Evolutionary conservation across 2,329 filamentous ascomycete species (phyloP).

Genomic region (Aulographum hederae): DNA sequence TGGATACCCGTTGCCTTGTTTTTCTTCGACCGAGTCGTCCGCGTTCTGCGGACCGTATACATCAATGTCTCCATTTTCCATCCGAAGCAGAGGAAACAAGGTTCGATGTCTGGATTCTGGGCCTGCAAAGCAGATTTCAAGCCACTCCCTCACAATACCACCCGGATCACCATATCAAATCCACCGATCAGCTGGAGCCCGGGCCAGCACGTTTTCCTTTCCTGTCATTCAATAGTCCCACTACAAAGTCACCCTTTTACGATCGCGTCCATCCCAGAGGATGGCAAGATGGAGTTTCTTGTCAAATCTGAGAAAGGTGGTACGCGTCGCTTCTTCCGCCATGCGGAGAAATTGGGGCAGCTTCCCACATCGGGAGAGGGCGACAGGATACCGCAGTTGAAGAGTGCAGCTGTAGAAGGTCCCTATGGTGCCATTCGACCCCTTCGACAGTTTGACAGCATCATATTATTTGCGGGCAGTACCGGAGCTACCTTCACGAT

Average conservation of each 20-base stretch:
- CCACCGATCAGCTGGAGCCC: constrained; percentile 39
- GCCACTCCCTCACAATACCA: constrained; percentile 34
- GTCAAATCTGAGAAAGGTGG: constrained; percentile 35
- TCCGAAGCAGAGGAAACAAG: constrained; percentile 12
- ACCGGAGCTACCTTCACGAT: constrained; percentile 41
- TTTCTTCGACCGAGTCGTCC: constrained; percentile 41
- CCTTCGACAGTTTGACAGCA: constrained; percentile 40
- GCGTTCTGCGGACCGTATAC: constrained; percentile 19
- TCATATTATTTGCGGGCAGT: constrained; percentile 39
- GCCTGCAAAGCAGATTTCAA: constrained; percentile 20
- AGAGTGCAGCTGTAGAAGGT: constrained; percentile 31
- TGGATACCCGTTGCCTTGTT: constrained; percentile 48
- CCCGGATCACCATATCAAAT: constrained; percentile 35
- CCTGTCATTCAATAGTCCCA: constrained; percentile 35
- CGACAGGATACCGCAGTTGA: constrained; percentile 7
- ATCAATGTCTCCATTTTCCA: constrained; percentile 22
- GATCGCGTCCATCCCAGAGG: constrained; percentile 36
- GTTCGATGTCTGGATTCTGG: constrained; percentile 14
- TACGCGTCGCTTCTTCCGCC: constrained; percentile 30
- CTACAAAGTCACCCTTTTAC: constrained; percentile 48
- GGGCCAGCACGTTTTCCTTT: constrained; percentile 45
- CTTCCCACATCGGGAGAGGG: constrained; percentile 3
- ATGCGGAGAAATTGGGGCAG: constrained; percentile 24
- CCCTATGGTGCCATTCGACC: constrained; percentile 30
- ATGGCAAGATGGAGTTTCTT: constrained; percentile 37